Conservation (phyloP, 495 filamentous ascomycete species). For the Cetradonia linearis region DNA sequence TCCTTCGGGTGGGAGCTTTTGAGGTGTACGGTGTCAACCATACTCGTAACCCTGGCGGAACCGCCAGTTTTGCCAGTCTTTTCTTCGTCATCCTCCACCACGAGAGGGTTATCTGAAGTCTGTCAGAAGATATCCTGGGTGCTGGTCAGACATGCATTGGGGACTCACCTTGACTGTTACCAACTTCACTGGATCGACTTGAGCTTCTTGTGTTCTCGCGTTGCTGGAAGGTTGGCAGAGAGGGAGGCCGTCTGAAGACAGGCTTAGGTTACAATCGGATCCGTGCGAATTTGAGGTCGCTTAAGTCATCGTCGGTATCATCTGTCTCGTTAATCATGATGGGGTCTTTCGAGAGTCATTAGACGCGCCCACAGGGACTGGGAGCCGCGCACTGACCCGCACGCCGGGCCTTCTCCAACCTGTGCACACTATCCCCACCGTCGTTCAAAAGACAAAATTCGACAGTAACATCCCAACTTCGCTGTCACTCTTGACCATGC, state of each 20-base stretch:
- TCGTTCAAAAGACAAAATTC: too few species aligned
- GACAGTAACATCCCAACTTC: too few species aligned
- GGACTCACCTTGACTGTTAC: constrained; percentile 10
- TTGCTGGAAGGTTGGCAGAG: constrained; percentile 6
- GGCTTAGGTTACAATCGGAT: constrained; percentile 4
- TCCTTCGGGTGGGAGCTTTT: constrained; percentile 6
- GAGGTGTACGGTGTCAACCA: background rate
- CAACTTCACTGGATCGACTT: constrained; percentile 17
- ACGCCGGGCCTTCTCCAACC: constrained; percentile 10
- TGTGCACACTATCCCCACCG: constrained; percentile 4
- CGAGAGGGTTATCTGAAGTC: constrained; percentile 15
- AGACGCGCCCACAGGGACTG: background rate
- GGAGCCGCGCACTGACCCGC: background rate
- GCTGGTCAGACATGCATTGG: constrained; percentile 14
- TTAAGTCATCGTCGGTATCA: constrained; percentile 6
- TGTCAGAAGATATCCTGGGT: constrained; percentile 16
- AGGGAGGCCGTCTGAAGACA: constrained; percentile 8
- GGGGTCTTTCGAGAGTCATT: constrained; percentile 9
- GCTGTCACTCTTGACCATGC: too few species aligned
- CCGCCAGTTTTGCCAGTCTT: constrained; percentile 13
- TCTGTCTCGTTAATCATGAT: constrained; percentile 9
- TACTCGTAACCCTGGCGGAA: constrained; percentile 8
- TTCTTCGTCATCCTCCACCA: constrained; percentile 14
- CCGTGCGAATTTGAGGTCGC: background rate
- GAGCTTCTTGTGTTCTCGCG: constrained; percentile 10